Conservation (phyloP, 371 early-diverging fungal genomes). For the Mucor saturninus region DNA sequence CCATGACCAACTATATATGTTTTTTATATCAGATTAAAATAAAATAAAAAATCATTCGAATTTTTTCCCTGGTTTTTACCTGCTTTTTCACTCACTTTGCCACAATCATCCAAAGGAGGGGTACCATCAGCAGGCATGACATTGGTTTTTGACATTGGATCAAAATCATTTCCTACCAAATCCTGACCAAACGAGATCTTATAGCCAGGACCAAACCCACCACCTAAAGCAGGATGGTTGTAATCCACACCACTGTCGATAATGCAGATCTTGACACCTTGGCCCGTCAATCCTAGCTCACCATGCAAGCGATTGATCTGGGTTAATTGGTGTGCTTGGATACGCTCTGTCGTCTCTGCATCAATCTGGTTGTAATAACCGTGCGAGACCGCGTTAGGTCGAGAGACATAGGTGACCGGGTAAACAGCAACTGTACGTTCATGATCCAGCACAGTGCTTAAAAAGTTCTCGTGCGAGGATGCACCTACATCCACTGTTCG, state of each 20-base stretch:
- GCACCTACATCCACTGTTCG: background rate
- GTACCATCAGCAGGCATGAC: slow-evolving; percentile 1
- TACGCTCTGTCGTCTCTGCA: background rate
- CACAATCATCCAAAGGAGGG: slow-evolving; percentile 27
- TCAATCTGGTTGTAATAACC: slow-evolving; percentile 12
- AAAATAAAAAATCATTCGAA: background rate
- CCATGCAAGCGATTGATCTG: slow-evolving; percentile 60
- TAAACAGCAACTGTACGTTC: slow-evolving; percentile 13
- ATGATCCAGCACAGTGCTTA: slow-evolving; percentile 6
- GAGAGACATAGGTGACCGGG: slow-evolving; percentile 12
- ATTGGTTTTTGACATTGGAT: slow-evolving; percentile 36
- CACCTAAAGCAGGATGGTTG: slow-evolving; percentile 71
- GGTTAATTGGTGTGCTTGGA: slow-evolving; percentile 55
- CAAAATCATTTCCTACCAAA: slow-evolving; percentile 53
- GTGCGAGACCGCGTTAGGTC: slow-evolving; percentile 13
- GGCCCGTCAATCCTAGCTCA: slow-evolving; percentile 57
- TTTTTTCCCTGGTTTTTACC: slow-evolving; percentile 12
- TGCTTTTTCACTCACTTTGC: background rate
- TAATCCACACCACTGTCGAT: slow-evolving; percentile 69
- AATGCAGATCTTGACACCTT: slow-evolving; percentile 67
- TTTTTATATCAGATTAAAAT: background rate
- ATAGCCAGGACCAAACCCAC: slow-evolving; percentile 64
- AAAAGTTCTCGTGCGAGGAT: slow-evolving; percentile 4
- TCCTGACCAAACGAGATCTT: slow-evolving; percentile 63
- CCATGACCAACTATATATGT: slow-evolving; percentile 45